Conservation (phyloP, 139 green algal genomes). For the Chlamydomonas applanata region DNA sequence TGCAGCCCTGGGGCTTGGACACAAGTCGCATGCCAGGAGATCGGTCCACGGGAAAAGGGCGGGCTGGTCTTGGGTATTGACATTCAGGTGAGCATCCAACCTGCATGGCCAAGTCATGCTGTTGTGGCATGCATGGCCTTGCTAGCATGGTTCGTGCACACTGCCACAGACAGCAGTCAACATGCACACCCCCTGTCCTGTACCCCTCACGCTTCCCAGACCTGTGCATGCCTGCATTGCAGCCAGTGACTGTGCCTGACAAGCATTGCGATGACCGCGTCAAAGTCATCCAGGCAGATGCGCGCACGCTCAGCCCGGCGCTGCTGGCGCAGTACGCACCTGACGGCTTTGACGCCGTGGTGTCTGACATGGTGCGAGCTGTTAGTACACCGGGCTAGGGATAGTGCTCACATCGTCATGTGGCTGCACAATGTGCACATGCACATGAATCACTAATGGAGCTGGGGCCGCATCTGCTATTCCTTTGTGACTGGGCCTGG, state of each 20-base stretch:
- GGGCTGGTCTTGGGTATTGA: conserved; percentile 76
- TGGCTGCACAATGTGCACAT: no score
- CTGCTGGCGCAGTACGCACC: conserved; percentile 46
- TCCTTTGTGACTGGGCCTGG: no score
- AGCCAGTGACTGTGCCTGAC: conserved; percentile 51
- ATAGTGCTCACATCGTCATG: no score
- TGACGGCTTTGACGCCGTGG: conserved; percentile 63
- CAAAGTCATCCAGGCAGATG: conserved; percentile 66
- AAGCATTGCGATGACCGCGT: conserved; percentile 69
- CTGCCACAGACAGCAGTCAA: no score
- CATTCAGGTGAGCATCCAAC: conserved; percentile 64
- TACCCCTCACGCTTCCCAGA: not conserved
- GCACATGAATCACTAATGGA: no score
- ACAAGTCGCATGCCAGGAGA: conserved; percentile 77
- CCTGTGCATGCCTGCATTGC: conserved; percentile 2
- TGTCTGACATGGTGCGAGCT: conserved; percentile 82
- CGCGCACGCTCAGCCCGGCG: conserved; percentile 46
- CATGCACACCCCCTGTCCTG: no score
- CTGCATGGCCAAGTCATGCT: not conserved
- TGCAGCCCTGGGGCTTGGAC: conserved; percentile 80
- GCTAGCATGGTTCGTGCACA: no score
- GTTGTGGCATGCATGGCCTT: not conserved
- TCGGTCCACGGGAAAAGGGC: conserved; percentile 57
- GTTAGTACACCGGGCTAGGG: no score
- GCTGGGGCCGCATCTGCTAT: no score